Conservation (phyloP, 2,329 filamentous ascomycete species). For the Pseudopyrenochaeta lycopersici region DNA sequence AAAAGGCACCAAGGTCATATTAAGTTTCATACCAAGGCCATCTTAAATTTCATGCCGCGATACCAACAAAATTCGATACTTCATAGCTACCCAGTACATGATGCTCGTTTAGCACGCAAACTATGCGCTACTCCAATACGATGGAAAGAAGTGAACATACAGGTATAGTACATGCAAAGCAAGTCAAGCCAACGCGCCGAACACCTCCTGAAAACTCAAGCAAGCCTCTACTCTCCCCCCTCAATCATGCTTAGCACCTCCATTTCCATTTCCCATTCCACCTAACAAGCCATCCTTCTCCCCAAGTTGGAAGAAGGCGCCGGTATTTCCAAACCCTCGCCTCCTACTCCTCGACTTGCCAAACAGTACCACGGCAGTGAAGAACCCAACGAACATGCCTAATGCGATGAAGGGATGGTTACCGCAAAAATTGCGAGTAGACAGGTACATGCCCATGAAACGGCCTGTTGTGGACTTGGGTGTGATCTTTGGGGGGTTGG, state of each 20-base stretch:
- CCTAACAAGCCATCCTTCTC: slow-evolving; percentile 74
- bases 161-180: slow-evolving; percentile 17
- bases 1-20: too few species aligned
- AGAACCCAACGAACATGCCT: slow-evolving; percentile 66
- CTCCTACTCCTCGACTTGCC: slow-evolving; percentile 45
- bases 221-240: not conserved
- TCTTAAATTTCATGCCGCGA: too few species aligned
- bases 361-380: slow-evolving; percentile 57
- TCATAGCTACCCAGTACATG: not conserved
- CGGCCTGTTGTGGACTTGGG: slow-evolving; percentile 80
- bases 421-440: slow-evolving; percentile 50
- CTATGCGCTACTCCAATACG: not conserved
- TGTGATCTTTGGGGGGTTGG: slow-evolving; percentile 74
- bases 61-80: not conserved
- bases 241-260: slow-evolving; percentile 46
- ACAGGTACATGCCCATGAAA: slow-evolving; percentile 73
- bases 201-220: slow-evolving; percentile 12
- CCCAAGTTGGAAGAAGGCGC: slow-evolving; percentile 70
- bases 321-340: slow-evolving; percentile 59
- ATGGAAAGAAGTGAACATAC: slow-evolving; percentile 1
- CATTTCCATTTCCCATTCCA: slow-evolving; percentile 58
- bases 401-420: slow-evolving; percentile 58
- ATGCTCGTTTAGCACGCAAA: not conserved
- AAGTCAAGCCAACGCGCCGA: not conserved
- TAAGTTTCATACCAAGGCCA: too few species aligned